Evolutionary conservation across 2,329 filamentous ascomycete genomes (phyloP), one percentile per base, ranked within the genome.

Genomic region (Polychaeton citri): DNA sequence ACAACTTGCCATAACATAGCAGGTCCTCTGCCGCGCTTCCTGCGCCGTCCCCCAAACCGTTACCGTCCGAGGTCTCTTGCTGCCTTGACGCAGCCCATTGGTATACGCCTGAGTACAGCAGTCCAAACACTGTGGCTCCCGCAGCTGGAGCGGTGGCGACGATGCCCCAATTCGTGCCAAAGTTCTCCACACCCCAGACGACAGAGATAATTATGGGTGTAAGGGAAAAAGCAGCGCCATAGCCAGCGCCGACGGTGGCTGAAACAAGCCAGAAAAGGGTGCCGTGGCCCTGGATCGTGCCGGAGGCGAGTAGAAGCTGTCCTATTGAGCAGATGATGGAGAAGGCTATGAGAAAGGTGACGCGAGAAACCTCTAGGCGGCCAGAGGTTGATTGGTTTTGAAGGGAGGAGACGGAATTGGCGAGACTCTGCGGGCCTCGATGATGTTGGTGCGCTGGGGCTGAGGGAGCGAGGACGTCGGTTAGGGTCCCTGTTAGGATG

Each of bases 131-230:
- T 0, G 85, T 85, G 0, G 88, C 86, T 0, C 88, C 90, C 0
- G 81, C 62, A 0, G 90, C 90, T 2, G 90, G 90, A 38, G 88
- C 78, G 68, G 92, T 90, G 30, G 87, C 86, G 6, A 96, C 77
- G 42, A 96, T 87, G 7, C 90, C 90, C 77, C 88, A 98, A 51
- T 98, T 96, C 0, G 90, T 98, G 39, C 85, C 90, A 55, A 98
- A 96, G 57, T 96, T 98, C 64, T 96, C 87, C 0, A 94, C 86
- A 18, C 90, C 90, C 90, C 90, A 98, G 32, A 98, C 88, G 7
- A 95, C 86, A n/a, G 79, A 85, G 47, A 95, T 81, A 38, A 96
- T 83, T 45, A 96, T 87, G 2, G 90, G 90, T 0, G 82, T 81
- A 5, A 96, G 71, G 33, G 76, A 81, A 64, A 96, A 98, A 16